Conservation (phyloP, 2,329 filamentous ascomycete genomes). For the Gliomastix tumulicola region DNA sequence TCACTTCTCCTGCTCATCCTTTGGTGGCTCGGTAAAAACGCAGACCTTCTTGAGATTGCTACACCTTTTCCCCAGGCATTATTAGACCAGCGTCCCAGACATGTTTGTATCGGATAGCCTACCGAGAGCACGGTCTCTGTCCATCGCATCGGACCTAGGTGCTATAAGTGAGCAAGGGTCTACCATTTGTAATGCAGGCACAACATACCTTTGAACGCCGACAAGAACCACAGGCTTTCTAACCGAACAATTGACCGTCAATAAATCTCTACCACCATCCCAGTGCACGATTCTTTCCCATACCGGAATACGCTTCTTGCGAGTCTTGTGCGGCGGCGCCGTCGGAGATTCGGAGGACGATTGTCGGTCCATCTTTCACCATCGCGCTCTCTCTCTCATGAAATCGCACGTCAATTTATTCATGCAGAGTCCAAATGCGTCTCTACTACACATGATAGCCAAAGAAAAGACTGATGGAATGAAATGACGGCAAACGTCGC, state of each 20-base stretch:
- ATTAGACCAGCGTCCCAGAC: no score
- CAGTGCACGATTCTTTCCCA: conserved; percentile 1
- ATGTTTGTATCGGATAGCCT: neutral
- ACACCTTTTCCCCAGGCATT: no score
- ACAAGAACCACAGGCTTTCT: conserved; percentile 17
- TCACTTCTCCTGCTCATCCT: conserved; percentile 11
- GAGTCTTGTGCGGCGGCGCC: conserved; percentile 2
- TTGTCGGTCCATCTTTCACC: no score
- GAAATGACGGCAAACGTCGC: no score
- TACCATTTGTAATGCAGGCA: neutral
- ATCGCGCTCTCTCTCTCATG: no score
- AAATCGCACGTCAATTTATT: no score
- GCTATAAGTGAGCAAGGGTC: no score
- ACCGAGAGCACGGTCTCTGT: conserved; percentile 16
- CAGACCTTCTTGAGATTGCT: conserved; percentile 11
- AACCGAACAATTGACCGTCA: neutral
- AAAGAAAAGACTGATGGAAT: no score
- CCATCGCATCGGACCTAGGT: conserved; percentile 16
- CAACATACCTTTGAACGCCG: conserved; percentile 14
- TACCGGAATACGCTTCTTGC: conserved; percentile 13
- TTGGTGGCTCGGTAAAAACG: conserved; percentile 12
- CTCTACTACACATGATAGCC: no score
- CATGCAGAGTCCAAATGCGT: no score
- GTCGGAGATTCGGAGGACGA: no score
- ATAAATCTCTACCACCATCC: neutral